Base-by-base conservation (phyloP, 2,329 filamentous ascomycete genomes). In the Nemania abortiva region DNA sequence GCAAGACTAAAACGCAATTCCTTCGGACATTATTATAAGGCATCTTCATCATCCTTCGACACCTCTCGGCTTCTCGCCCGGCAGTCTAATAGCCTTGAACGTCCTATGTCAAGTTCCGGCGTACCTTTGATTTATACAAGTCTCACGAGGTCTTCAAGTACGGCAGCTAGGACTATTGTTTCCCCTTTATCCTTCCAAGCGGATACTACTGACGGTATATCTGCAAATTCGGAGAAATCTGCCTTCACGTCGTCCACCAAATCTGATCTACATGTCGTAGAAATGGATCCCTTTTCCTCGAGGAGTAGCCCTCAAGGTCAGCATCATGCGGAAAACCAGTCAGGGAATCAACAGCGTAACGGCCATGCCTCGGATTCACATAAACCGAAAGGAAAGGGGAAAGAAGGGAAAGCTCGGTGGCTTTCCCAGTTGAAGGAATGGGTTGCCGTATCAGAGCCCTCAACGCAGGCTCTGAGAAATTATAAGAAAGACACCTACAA, bases 391-490 rank as follows among this genome's bases (percentile, higher is more conserved):
- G 63, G 54, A 20, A 78, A 77, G 60, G 63, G 55, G n/a, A 78
- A 77, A 60, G 78, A 79, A 50, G 64, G 69, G 45, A 79, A 76
- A 68, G 59, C 63, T n/a, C 72, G 76, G 45, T 85, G 84, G 82
- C 65, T 85, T 24, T 77, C 77, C 6, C 81, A 83, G 31, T 74
- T 86, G 56, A 87, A 84, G 67, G 81, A 79, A 53, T 87, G 86
- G 86, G 74, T 87, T 7, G 79, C 80, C 1, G 79, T 81, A 24
- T 84, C 82, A 56, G 86, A 88, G 70, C 85, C 86, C 11, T 87
- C 85, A 0, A 79, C 80, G 1, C 82, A 85, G 53, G 86, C 84
- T 1, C 78, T 86, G 71, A 84, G 82, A 71, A 75, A 83, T 15
- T 83, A 86, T 70, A 84, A 82, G 72, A 81, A 79, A 61, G 79